Evolutionary conservation across 1,284 basidiomycete genomes (phyloP).

Genomic region (Pseudozyma pruni): DNA sequence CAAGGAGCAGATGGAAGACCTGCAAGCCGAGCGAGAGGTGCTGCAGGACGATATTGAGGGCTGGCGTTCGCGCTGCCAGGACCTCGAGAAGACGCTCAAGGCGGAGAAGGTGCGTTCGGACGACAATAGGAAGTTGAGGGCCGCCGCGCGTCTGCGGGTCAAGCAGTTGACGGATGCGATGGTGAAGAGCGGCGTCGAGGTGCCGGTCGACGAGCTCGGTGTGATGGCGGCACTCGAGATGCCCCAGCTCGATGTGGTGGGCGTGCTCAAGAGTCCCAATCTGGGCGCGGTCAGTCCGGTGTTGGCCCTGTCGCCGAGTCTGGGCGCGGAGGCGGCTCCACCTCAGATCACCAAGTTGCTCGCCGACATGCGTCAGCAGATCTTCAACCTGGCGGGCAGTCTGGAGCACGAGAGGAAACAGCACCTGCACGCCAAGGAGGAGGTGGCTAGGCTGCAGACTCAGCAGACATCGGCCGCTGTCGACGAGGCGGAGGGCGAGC

Average conservation of each 20-base stretch:
- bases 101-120: conserved; percentile 54
- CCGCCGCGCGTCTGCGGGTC: conserved; percentile 48
- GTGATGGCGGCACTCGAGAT: conserved; percentile 37
- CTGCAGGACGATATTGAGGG: conserved; percentile 63
- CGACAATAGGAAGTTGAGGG: conserved; percentile 45
- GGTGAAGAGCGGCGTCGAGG: conserved; percentile 16
- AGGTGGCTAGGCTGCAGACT: conserved; percentile 39
- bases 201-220: conserved; percentile 46
- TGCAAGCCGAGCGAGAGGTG: conserved; percentile 63
- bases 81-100: conserved; percentile 58
- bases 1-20: conserved; percentile 53
- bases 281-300: conserved; percentile 41
- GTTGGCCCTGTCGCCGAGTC: conserved; percentile 40
- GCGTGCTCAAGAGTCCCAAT: conserved; percentile 45
- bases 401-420: conserved; percentile 63
- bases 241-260: conserved; percentile 36
- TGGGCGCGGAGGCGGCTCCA: conserved; percentile 31
- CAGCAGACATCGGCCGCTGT: neutral
- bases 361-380: conserved; percentile 67
- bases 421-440: conserved; percentile 53
- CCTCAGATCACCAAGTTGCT: conserved; percentile 62
- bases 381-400: conserved; percentile 63
- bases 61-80: conserved; percentile 62
- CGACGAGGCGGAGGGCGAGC: neutral
- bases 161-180: conserved; percentile 49